Base-by-base conservation (phyloP, 2,329 filamentous ascomycete genomes). In the Pseudogymnoascus sp. region DNA sequence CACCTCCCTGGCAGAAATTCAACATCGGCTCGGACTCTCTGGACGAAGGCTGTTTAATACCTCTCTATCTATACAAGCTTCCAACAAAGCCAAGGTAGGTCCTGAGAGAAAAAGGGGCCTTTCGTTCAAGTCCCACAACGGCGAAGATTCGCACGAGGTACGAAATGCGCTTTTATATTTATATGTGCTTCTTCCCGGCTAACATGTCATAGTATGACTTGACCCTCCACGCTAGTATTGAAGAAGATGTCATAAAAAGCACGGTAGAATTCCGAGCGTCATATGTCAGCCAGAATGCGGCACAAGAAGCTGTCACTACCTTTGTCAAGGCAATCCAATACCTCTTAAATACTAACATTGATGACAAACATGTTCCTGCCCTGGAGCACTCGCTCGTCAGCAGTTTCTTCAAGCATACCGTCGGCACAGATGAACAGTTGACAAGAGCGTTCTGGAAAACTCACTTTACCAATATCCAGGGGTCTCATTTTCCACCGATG, bases 1-100 rank as follows among this genome's bases (percentile, higher is more conserved):
- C 63, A 78, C 75, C 67, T 80, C 79, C 2, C 69, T 79, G 4
- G 76, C 76, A 4, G 71, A 75, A 58, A 73, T 79, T 14, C 76
- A 78, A 58, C 66, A 69, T 61, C 58, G 60, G 8, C 60, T 69
- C 2, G 59, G 28, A 6, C 38, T 66, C 11, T 62, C 60, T 42
- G 65, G 65, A 4, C 36, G 62, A 14, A 39, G 58, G n/a, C 41
- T 70, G 8, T 70, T 70, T 60, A 70, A 70, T 61, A 70, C 68
- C 12, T 63, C 64, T 4, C 38, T 70, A n/a, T 68, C 68, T 14
- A 62, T 62, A 19, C 42, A 61, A 25, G 49, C 59, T 3, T 58
- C 59, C 3, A 45, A 19, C n/a, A 36, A 60, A 39, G 30, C 60
- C 14, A n/a, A 25, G 23, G 22, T 5, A 7, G 25, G 19, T 3